Evolutionary conservation across 2,329 filamentous ascomycete species (phyloP).

Genomic region (Beauveria scarabaeidicola): DNA sequence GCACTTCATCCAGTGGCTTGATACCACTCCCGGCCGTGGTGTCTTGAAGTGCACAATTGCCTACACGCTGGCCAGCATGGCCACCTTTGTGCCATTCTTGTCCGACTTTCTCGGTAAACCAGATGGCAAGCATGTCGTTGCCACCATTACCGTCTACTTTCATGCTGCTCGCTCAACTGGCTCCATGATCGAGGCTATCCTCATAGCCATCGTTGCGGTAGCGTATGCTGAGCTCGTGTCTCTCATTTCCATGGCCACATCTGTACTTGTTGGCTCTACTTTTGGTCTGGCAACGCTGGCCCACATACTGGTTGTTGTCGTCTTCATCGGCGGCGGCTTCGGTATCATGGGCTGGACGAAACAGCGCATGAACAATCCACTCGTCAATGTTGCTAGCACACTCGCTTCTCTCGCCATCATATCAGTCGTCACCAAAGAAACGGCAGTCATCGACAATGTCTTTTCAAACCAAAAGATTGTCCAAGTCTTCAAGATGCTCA

Average conservation of each 20-base stretch:
- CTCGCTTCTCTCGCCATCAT: slow-evolving; percentile 77
- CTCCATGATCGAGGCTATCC: slow-evolving; percentile 74
- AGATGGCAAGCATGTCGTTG: slow-evolving; percentile 84
- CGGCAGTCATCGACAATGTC: slow-evolving; percentile 65
- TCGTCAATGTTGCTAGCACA: slow-evolving; percentile 75
- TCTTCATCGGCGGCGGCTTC: slow-evolving; percentile 74
- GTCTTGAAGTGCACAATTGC: slow-evolving; percentile 82
- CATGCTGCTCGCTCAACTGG: slow-evolving; percentile 75
- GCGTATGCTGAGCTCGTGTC: slow-evolving; percentile 58
- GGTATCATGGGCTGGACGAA: slow-evolving; percentile 80
- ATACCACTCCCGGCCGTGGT: slow-evolving; percentile 61
- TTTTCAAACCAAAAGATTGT: slow-evolving; percentile 54
- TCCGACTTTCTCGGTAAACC: slow-evolving; percentile 66
- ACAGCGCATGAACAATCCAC: slow-evolving; percentile 61
- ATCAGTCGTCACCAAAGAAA: slow-evolving; percentile 78
- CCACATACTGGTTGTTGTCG: slow-evolving; percentile 64
- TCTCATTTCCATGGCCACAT: slow-evolving; percentile 72
- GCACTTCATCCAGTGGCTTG: slow-evolving; percentile 45
- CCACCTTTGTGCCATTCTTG: slow-evolving; percentile 66
- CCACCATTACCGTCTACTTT: slow-evolving; percentile 85
- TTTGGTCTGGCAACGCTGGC: slow-evolving; percentile 60
- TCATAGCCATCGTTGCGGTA: slow-evolving; percentile 67
- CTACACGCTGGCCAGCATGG: slow-evolving; percentile 73
- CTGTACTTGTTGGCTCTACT: slow-evolving; percentile 61
- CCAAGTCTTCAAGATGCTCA: slow-evolving; percentile 62